A percentile compares a stretch with the other conserved stretches of the same genome.
Conservation (phyloP, 2,329 filamentous ascomycete species). For the Diaporthe velutina region DNA sequence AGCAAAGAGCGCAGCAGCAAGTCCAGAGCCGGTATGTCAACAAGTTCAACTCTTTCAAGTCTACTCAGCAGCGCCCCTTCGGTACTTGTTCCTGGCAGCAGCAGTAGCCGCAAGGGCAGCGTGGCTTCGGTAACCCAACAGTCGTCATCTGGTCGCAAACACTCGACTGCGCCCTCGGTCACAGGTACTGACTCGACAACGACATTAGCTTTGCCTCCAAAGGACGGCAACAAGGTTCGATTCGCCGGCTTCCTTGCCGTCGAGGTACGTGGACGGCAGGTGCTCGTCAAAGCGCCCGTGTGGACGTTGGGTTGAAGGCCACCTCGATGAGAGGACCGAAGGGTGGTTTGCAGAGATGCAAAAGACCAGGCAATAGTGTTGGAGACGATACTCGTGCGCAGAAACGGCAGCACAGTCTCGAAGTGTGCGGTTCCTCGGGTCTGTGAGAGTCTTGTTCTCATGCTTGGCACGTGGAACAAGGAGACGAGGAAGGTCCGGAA, state of each 20-base stretch:
- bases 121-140: constrained; percentile 30
- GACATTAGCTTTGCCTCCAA: constrained; percentile 53
- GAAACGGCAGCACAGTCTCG: background rate
- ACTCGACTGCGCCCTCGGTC: constrained; percentile 39
- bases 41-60: constrained; percentile 39
- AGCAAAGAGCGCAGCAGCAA: constrained; percentile 51
- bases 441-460: background rate
- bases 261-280: constrained; percentile 81
- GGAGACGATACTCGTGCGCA: background rate
- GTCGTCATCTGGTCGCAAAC: constrained; percentile 19
- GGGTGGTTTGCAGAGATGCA: background rate
- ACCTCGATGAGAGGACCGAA: background rate
- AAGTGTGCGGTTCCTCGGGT: background rate
- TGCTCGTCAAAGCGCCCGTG: constrained; percentile 81
- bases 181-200: constrained; percentile 55
- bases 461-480: constrained; percentile 1
- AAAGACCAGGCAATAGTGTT: background rate
- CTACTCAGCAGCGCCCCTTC: constrained; percentile 37
- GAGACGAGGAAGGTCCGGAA: background rate
- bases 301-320: constrained; percentile 65
- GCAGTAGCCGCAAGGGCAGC: constrained; percentile 37
- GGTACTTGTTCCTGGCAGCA: constrained; percentile 38
- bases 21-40: constrained; percentile 62
- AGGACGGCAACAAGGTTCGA: constrained; percentile 71
- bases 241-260: constrained; percentile 82